These are phyloP conservation scores for Arthrobotrys musiformis DNA, from an alignment of 2,329 filamentous ascomycete species.

Conservation along the genomic window DNA sequence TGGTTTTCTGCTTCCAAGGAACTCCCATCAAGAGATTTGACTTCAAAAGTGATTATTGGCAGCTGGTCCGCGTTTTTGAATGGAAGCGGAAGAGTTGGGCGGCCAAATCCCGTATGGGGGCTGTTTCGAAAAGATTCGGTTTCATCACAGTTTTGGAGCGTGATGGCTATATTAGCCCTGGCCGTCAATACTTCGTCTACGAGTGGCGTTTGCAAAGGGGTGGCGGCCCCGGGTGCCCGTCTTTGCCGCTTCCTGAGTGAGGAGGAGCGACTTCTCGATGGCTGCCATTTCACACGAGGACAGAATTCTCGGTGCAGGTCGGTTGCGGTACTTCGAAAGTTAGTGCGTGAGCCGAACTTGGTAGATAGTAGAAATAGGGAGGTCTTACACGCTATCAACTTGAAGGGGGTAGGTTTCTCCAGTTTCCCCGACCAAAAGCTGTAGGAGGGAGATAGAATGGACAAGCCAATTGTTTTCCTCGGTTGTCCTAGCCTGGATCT, in stretches of 20 bases:
- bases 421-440: background rate
- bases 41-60: background rate
- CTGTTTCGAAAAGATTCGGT: background rate
- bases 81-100: background rate
- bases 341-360: background rate
- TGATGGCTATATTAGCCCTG: background rate
- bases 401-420: background rate
- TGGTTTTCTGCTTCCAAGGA: background rate
- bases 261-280: background rate
- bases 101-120: background rate
- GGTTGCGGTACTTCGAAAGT: background rate
- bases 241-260: background rate
- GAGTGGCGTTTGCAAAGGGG: background rate
- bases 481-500: background rate
- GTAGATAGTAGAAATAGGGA: background rate
- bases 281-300: background rate
- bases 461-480: background rate
- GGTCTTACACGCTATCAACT: background rate
- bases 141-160: background rate
- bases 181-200: background rate
- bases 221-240: background rate
- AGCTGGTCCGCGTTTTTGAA: background rate
- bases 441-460: background rate
- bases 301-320: slow-evolving; percentile 5
- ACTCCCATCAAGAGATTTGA: slow-evolving; percentile 3